Evolutionary conservation across 2,329 filamentous ascomycete species (phyloP), one percentile per base, ranked within the genome.

Genomic region (Calonectria montana): DNA sequence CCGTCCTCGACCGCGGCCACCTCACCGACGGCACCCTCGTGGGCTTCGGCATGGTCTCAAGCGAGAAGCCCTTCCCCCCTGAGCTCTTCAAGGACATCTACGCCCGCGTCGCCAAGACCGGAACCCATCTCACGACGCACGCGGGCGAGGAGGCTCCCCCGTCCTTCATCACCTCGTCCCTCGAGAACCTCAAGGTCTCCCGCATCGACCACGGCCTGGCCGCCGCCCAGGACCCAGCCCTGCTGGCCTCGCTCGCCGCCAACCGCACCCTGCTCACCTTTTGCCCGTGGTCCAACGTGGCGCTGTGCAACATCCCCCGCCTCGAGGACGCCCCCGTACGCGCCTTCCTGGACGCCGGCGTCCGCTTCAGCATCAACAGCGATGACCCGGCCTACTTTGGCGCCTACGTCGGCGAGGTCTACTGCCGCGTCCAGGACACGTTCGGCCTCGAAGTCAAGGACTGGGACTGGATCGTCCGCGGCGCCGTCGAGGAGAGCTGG

Each of bases 341-440:
- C 16, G 84, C 83, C 65, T 92, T 94, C 75, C 82, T 94, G 23
- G 88, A 93, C 47, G 84, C 84, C 7, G 90, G 91, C 0, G 90
- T 94, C 45, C 87, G 84, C 72, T 94, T 94, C 81, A 93, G 90
- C 68, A 90, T 95, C 80, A 94, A 94, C 82, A 93, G 91, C 75
- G 93, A 94, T 79, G 92, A 94, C 79, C 92, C 92, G 71, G 92
- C 91, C 13, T 94, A 94, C 79, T 95, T 96, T 83, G 92, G 93
- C 3, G 92, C 90, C 0, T 95, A 94, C 81, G 90, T 95, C 65
- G 84, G 93, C 64, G 92, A 94, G 77, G 95, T 95, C 76, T 95
- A 80, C 71, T 92, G 90, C 77, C 92, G 91, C 1, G 92, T 96
- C 35, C 93, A 96, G 81, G 91, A 94, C 48, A 90, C 91, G 0